Percentiles rank a stretch among this genome's conserved stretches.
Evolutionary conservation across 805 yeast species (phyloP).

Genomic region (Saccharomycopsis sp.): DNA sequence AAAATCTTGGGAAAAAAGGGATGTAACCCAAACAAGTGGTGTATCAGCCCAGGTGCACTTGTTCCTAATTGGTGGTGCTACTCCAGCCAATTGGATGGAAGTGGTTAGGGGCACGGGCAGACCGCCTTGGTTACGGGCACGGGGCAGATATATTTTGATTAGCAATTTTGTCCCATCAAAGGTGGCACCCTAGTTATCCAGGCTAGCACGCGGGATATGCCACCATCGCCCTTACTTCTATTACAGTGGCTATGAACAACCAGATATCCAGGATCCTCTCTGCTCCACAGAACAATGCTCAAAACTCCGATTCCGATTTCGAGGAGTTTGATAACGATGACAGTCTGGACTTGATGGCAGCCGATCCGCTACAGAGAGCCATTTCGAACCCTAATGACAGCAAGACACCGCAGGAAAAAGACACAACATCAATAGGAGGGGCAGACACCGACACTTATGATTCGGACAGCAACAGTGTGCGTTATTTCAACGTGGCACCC

Average conservation of each 20-base stretch:
- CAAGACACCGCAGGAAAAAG: not conserved
- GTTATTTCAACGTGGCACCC: not conserved
- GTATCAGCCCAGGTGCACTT: not conserved
- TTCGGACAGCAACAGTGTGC: not conserved
- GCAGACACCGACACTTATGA: not conserved
- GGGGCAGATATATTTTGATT: too few species aligned
- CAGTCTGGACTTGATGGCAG: not conserved
- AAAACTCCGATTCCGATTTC: not conserved
- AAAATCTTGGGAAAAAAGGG: not conserved
- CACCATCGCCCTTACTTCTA: too few species aligned
- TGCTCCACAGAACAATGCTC: not conserved
- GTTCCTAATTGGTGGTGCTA: conserved; percentile 2
- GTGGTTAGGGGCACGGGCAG: not conserved
- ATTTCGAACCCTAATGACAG: not conserved
- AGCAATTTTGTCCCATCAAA: too few species aligned
- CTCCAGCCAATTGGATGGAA: not conserved
- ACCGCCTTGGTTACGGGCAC: not conserved
- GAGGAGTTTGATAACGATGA: not conserved
- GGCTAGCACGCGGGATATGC: too few species aligned
- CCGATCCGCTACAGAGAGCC: not conserved
- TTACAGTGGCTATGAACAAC: not conserved
- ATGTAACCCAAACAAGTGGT: conserved; percentile 2
- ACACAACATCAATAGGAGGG: not conserved
- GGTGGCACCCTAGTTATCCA: too few species aligned
- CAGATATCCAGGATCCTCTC: not conserved